phyloP scores from a whole-genome alignment of 169 alveolate genomes.

The Cardiosporidium cionae region DNA sequence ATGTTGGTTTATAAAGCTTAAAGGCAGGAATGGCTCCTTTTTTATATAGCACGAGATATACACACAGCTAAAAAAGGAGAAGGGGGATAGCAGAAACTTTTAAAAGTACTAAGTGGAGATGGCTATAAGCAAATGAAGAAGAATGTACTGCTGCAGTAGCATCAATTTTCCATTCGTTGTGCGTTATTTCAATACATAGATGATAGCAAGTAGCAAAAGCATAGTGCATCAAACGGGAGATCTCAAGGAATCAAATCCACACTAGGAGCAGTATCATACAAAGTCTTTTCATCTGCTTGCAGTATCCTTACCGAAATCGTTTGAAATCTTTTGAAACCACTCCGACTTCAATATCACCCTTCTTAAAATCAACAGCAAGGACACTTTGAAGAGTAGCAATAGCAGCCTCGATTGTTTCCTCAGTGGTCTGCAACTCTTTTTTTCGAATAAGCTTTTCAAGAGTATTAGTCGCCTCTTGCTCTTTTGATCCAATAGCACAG shows the following conservation, averaged over 20 bases:
- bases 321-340: slow-evolving; percentile 57
- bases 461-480: slow-evolving; percentile 61
- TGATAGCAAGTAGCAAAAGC: neutral
- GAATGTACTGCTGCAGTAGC: neutral
- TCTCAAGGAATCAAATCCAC: neutral
- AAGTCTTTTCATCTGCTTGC: neutral
- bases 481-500: slow-evolving; percentile 63
- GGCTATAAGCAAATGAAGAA: too few relatives aligned
- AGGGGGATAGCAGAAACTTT: too few relatives aligned
- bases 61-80: neutral
- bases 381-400: slow-evolving; percentile 14
- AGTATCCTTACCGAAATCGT: slow-evolving; percentile 42
- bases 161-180: neutral
- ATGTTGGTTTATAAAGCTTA: neutral
- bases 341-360: slow-evolving; percentile 70
- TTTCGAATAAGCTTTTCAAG: slow-evolving; percentile 46
- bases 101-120: too few relatives aligned
- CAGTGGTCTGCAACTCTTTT: slow-evolving; percentile 6
- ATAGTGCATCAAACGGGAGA: neutral
- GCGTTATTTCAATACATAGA: neutral
- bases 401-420: slow-evolving; percentile 23
- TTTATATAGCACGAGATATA: neutral
- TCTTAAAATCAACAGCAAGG: slow-evolving; percentile 57
- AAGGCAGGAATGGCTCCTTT: neutral
- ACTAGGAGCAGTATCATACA: neutral